Conservation (phyloP, 768 basidiomycete species). For the Scleroderma bovista region DNA sequence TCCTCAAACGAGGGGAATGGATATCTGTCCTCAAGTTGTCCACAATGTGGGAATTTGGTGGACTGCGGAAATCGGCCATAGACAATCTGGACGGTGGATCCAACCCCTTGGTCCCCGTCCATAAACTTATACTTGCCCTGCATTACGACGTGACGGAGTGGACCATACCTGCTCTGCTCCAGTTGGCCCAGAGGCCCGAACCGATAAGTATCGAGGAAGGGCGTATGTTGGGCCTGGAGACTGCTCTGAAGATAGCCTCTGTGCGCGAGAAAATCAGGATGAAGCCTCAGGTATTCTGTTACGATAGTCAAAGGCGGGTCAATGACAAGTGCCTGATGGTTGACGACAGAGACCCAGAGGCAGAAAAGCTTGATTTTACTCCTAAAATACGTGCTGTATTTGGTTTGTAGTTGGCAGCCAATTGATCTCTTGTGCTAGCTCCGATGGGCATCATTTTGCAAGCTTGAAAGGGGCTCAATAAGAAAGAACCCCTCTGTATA, state of each 20-base stretch:
- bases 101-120: too few relatives aligned
- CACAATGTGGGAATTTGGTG: background rate
- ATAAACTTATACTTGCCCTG: too few relatives aligned
- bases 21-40: conserved; percentile 2
- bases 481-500: too few relatives aligned
- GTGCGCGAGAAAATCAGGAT: background rate
- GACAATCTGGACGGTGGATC: too few relatives aligned
- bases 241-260: background rate
- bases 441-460: too few relatives aligned
- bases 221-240: background rate
- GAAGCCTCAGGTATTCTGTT: background rate
- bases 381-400: background rate
- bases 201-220: background rate
- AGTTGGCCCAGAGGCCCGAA: background rate
- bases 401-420: background rate
- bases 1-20: background rate
- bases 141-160: too few relatives aligned
- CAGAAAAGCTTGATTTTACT: background rate
- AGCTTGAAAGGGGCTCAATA: too few relatives aligned
- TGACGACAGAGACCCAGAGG: background rate
- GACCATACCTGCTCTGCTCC: too few relatives aligned
- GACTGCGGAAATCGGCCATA: too few relatives aligned
- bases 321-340: background rate
- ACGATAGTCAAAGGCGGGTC: background rate
- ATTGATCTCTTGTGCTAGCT: too few relatives aligned